These are phyloP conservation scores for Ceratocystis ficicola DNA, from an alignment of 2,329 filamentous ascomycete species.

Conservation along the genomic window DNA sequence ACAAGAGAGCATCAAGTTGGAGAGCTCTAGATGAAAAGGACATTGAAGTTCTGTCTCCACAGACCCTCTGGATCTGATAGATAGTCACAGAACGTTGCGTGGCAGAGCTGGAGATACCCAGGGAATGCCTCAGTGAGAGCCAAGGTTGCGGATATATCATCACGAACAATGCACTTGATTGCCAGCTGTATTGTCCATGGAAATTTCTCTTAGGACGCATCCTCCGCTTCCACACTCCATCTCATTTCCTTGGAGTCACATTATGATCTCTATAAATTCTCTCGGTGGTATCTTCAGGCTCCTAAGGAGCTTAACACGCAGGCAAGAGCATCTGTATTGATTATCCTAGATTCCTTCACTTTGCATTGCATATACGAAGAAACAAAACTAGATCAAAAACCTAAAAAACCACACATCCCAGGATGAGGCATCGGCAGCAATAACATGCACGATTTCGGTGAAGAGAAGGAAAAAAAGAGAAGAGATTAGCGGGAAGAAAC, in stretches of 20 bases:
- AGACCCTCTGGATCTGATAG: too few species aligned
- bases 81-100: not conserved
- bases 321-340: not conserved
- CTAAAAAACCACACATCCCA: not conserved
- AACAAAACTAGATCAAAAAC: not conserved
- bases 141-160: not conserved
- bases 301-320: not conserved
- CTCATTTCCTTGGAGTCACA: not conserved
- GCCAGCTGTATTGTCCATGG: not conserved
- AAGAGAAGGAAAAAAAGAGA: not conserved
- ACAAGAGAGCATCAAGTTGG: not conserved
- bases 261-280: not conserved
- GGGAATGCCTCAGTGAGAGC: not conserved
- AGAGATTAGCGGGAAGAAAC: not conserved
- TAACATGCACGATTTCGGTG: not conserved
- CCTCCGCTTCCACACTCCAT: not conserved
- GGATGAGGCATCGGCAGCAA: not conserved
- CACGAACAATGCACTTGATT: not conserved
- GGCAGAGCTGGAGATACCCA: not conserved
- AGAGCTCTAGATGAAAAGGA: not conserved
- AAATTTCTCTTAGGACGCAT: not conserved
- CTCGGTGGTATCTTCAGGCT: not conserved
- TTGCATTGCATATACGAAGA: conserved; percentile 8
- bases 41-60: too few species aligned
- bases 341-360: not conserved